Evolutionary conservation across 2,329 filamentous ascomycete species (phyloP).

Genomic region (Hypoxylon sp.): DNA sequence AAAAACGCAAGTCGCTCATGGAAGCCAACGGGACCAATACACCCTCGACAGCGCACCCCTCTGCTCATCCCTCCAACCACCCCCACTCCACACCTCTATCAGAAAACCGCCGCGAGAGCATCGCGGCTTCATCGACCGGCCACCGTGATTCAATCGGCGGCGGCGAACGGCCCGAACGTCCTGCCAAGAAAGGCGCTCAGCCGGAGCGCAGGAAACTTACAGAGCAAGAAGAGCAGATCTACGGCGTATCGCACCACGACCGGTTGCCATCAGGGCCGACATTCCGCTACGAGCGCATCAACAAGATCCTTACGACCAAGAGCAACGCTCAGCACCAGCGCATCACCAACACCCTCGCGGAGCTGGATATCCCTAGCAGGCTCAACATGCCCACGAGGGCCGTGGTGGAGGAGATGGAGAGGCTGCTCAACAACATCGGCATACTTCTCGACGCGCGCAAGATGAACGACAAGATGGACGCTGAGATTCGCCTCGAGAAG

Average conservation of each 20-base stretch:
- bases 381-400: conserved; percentile 80
- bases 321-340: conserved; percentile 80
- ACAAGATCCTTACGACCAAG: conserved; percentile 83
- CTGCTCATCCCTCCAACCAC: conserved; percentile 41
- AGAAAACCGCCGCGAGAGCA: conserved; percentile 65
- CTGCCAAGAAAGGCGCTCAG: conserved; percentile 63
- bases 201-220: conserved; percentile 77
- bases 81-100: conserved; percentile 55
- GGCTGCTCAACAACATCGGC: conserved; percentile 75
- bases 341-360: conserved; percentile 77
- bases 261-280: conserved; percentile 86
- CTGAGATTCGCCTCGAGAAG: conserved; percentile 73
- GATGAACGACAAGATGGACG: conserved; percentile 79
- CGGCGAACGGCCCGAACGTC: conserved; percentile 56
- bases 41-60: conserved; percentile 53
- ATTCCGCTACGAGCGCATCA: conserved; percentile 87
- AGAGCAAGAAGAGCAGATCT: conserved; percentile 80
- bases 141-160: conserved; percentile 62
- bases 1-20: conserved; percentile 82
- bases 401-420: conserved; percentile 78
- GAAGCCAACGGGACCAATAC: conserved; percentile 68
- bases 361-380: conserved; percentile 77
- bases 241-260: conserved; percentile 88
- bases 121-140: conserved; percentile 58
- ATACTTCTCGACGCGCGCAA: conserved; percentile 79